Base-by-base conservation (phyloP, 2,329 filamentous ascomycete genomes). In the Zalaria sp. region DNA sequence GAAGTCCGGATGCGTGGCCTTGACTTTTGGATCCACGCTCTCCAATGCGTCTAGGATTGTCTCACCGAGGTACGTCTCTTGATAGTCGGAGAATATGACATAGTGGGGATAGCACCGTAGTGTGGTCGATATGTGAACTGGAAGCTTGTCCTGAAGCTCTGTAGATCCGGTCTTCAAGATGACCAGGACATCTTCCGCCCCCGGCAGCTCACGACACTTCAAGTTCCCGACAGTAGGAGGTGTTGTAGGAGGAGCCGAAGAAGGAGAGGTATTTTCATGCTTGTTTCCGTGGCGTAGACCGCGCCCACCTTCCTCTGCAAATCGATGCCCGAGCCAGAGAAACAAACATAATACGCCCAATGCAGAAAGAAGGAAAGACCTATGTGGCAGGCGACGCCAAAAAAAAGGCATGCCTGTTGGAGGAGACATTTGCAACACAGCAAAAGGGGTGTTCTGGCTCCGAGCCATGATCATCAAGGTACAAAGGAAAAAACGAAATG, bases 131-230 rank as follows among this genome's bases (percentile, higher is more conserved):
- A 65, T 52, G 35, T 56, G 54, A 2, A 58, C 41, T 2, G 55
- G 48, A 4, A 57, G 45, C 29, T 48, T 49, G 37, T 54, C 53
- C 9, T 55, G 49, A 27, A 62, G 43, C 41, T 60, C 47, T 40
- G 53, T 51, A 34, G 55, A 44, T 47, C 59, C 42, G 6, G 54
- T 59, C 54, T 47, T 60, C 39, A 78, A 53, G 5, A 75, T 59
- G 9, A 77, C 65, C 43, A 76, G 67, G 36, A 75, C 55, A 46
- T 77, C 64, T 2, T 69, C 58, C 1, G 63, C 59, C 27, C 57
- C 58, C 0, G 50, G 44, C 3, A 55, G 40, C 28, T 41, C 31
- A 28, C 43, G 41, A 32, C 50, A 53, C 4, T 25, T 25, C n/a
- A 27, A 27, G 37, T 38, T 6, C 10, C 11, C 25, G 3, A 38